A percentile compares a stretch with the other conserved stretches of the same genome.
Evolutionary conservation across 2,329 filamentous ascomycete species (phyloP).

Genomic region (Coleophoma crateriformis): DNA sequence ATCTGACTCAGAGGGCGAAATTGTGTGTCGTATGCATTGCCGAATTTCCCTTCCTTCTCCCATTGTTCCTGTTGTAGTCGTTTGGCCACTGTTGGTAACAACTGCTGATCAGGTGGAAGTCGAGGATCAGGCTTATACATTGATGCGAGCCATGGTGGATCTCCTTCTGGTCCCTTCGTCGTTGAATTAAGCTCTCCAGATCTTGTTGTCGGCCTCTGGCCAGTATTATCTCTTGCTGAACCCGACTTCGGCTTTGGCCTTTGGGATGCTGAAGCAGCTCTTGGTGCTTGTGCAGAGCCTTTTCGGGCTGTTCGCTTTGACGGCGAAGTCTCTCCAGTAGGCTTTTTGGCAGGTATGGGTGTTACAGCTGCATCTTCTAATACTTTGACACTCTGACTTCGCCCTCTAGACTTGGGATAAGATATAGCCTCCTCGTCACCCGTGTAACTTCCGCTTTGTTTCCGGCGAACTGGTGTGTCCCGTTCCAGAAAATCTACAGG

Average conservation of each 20-base stretch:
- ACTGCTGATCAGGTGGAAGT: conserved; percentile 88
- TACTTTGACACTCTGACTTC: conserved; percentile 62
- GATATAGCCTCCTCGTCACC: conserved; percentile 54
- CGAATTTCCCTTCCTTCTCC: conserved; percentile 86
- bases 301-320: conserved; percentile 37
- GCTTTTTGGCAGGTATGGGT: conserved; percentile 27
- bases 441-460: conserved; percentile 44
- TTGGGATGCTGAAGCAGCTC: conserved; percentile 27
- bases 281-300: conserved; percentile 20
- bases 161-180: conserved; percentile 75
- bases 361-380: conserved; percentile 45
- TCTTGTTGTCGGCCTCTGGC: conserved; percentile 54
- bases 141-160: conserved; percentile 90
- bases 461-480: conserved; percentile 61
- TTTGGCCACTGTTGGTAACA: conserved; percentile 89
- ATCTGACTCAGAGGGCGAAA: conserved; percentile 78
- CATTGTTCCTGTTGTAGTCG: conserved; percentile 90
- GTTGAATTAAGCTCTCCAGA: conserved; percentile 45
- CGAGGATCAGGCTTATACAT: conserved; percentile 96
- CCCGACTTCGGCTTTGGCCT: conserved; percentile 57
- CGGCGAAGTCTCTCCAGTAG: conserved; percentile 42
- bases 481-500: conserved; percentile 67
- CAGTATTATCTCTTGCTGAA: conserved; percentile 40
- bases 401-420: conserved; percentile 57
- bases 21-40: conserved; percentile 79